These are phyloP conservation scores for Phytophthora sp. DNA, from an alignment of 352 stramenopile species.

Conservation along the genomic window DNA sequence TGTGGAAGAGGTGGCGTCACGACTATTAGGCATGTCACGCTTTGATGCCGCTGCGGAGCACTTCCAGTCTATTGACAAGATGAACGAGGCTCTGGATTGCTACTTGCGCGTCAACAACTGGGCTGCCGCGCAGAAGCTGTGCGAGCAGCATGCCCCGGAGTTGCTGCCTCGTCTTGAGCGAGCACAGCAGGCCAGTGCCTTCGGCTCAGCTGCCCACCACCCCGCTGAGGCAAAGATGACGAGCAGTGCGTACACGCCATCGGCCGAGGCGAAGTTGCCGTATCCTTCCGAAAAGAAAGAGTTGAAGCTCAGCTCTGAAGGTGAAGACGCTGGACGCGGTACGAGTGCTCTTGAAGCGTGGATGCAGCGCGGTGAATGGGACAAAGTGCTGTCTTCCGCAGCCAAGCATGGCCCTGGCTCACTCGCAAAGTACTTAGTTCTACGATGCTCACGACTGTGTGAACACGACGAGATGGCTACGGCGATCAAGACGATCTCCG, in stretches of 20 bases:
- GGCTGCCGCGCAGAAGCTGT: slow-evolving; percentile 73
- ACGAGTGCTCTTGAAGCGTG: slow-evolving; percentile 88
- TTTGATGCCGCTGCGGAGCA: slow-evolving; percentile 90
- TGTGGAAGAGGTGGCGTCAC: slow-evolving; percentile 87
- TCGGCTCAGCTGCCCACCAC: slow-evolving; percentile 54
- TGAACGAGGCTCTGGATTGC: slow-evolving; percentile 92
- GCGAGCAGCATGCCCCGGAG: slow-evolving; percentile 80
- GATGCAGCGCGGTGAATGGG: slow-evolving; percentile 94
- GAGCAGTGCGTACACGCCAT: slow-evolving; percentile 58
- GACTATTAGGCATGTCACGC: slow-evolving; percentile 81
- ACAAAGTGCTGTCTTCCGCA: slow-evolving; percentile 90
- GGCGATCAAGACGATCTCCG: slow-evolving; percentile 74
- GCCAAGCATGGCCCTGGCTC: slow-evolving; percentile 77
- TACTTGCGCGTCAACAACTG: slow-evolving; percentile 86
- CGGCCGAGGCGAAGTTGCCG: slow-evolving; percentile 56
- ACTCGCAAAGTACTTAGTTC: slow-evolving; percentile 88
- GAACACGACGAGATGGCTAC: slow-evolving; percentile 79
- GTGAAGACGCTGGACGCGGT: slow-evolving; percentile 46
- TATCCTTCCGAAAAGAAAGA: slow-evolving; percentile 57
- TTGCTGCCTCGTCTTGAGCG: slow-evolving; percentile 81
- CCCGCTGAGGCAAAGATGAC: slow-evolving; percentile 59
- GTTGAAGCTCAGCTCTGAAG: slow-evolving; percentile 51
- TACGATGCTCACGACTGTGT: slow-evolving; percentile 72
- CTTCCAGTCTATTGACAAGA: slow-evolving; percentile 90
- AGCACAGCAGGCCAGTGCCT: slow-evolving; percentile 83